Percentiles rank a stretch among this genome's conserved stretches.
Evolutionary conservation across 441 rosid genomes (phyloP).

Genomic region (Erodium moschatum): DNA sequence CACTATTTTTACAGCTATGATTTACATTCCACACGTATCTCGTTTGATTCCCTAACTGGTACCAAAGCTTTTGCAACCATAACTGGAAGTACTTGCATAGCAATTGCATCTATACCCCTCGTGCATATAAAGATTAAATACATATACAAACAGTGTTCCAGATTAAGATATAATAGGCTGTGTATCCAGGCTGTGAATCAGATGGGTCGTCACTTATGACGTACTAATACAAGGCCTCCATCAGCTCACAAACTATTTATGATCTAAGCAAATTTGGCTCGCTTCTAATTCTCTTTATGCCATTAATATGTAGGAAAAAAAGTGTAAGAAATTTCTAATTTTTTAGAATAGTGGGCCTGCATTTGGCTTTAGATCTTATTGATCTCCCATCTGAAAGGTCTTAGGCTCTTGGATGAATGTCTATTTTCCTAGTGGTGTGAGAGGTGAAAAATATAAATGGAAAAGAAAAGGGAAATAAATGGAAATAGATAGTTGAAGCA

Average conservation of each 20-base stretch:
- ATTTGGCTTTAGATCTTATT: neutral
- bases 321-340: neutral
- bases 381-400: neutral
- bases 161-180: too few species aligned
- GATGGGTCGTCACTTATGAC: neutral
- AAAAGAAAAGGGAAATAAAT: neutral
- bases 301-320: neutral
- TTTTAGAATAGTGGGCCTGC: neutral
- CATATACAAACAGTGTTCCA: too few species aligned
- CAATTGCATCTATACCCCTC: too few species aligned
- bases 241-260: neutral
- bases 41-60: too few species aligned
- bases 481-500: slow-evolving; percentile 2
- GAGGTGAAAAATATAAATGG: neutral
- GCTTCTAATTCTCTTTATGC: neutral
- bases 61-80: too few species aligned
- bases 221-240: neutral
- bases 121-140: too few species aligned
- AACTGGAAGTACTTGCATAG: too few species aligned
- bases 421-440: neutral
- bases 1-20: too few species aligned
- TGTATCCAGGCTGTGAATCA: too few species aligned
- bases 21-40: too few species aligned
- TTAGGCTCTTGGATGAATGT: neutral
- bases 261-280: neutral